These are phyloP conservation scores for Fusarium multiceps DNA, from an alignment of 2,329 filamentous ascomycete genomes.

Conservation along the genomic window DNA sequence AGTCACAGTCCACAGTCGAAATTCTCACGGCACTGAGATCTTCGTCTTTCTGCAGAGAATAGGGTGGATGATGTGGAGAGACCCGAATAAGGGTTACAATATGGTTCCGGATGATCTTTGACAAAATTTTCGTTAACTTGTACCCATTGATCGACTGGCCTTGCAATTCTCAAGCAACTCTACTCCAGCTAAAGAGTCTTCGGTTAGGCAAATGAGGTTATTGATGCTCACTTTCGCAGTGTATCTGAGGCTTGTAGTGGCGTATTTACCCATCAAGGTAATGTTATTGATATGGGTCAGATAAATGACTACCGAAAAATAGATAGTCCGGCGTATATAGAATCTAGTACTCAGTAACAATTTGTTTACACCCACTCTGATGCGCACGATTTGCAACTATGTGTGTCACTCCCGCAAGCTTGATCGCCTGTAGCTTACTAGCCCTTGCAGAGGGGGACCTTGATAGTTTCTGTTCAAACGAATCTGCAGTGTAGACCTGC, in stretches of 20 bases:
- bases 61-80: neutral
- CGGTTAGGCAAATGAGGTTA: neutral
- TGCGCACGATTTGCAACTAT: neutral
- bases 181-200: accelerated
- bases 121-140: neutral
- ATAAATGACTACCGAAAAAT: neutral
- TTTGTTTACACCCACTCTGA: too few species aligned
- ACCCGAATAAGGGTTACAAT: neutral
- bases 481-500: slow-evolving; percentile 3
- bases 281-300: neutral
- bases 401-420: neutral
- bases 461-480: slow-evolving; percentile 33
- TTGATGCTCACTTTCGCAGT: neutral
- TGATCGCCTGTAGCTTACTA: neutral
- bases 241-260: neutral
- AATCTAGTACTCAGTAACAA: neutral
- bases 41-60: neutral
- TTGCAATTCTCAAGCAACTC: neutral
- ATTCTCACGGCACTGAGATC: neutral
- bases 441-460: slow-evolving; percentile 3
- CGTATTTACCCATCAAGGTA: slow-evolving; percentile 28
- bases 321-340: too few species aligned
- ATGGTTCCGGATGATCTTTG: too few species aligned
- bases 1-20: neutral
- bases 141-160: neutral